Evolutionary conservation across 306 rosid species (phyloP).

Genomic region (Quercus gilva): DNA sequence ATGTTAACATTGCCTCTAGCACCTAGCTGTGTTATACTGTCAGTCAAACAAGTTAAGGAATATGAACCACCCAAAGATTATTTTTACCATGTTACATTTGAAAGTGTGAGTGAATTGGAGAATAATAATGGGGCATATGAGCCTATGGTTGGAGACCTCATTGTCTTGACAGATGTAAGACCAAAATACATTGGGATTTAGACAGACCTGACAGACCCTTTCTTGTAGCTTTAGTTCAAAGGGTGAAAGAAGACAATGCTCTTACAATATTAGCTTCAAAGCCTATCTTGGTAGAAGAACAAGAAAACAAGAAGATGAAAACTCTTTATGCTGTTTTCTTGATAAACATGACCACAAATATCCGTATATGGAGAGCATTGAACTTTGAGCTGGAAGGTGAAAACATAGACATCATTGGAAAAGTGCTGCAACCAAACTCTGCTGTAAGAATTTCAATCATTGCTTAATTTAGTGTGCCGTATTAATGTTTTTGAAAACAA

Average conservation of each 20-base stretch:
- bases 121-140: slow-evolving; percentile 21
- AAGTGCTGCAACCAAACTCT: slow-evolving; percentile 33
- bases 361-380: slow-evolving; percentile 28
- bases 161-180: slow-evolving; percentile 38
- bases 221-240: slow-evolving; percentile 25
- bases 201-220: slow-evolving; percentile 18
- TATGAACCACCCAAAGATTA: slow-evolving; percentile 12
- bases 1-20: slow-evolving; percentile 29
- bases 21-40: slow-evolving; percentile 30
- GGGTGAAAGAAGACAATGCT: background rate
- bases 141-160: slow-evolving; percentile 47
- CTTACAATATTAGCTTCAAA: slow-evolving; percentile 17
- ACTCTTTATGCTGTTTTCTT: slow-evolving; percentile 14
- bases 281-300: background rate
- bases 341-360: slow-evolving; percentile 34
- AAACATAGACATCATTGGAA: slow-evolving; percentile 26
- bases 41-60: background rate
- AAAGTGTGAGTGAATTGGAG: background rate
- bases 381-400: background rate
- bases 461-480: background rate
- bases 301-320: background rate
- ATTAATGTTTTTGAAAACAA: background rate
- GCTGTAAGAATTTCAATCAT: slow-evolving; percentile 31
- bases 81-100: slow-evolving; percentile 15
- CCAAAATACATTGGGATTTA: slow-evolving; percentile 40